Evolutionary conservation across 2,329 filamentous ascomycete species (phyloP), one percentile per base, ranked within the genome.

Genomic region (Ceratocystis colombiana): DNA sequence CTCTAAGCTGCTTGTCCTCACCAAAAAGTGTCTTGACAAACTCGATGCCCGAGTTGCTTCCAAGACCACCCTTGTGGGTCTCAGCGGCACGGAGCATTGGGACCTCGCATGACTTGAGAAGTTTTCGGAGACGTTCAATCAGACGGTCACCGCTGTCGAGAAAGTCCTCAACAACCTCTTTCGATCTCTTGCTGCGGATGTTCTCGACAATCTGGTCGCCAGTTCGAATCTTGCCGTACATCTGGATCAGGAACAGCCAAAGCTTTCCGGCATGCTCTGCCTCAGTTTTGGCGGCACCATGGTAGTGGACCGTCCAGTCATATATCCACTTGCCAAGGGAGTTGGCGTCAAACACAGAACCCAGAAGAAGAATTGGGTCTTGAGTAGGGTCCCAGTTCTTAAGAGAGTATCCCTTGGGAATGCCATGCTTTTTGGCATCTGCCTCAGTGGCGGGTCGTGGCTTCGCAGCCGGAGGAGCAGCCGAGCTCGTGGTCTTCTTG

Each of bases 261-360:
- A 99, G 82, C 73, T 97, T 92, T 71, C 93, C 94, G 1, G 94
- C 92, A 76, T 96, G 87, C 70, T 96, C 91, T 64, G 91, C 85
- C 73, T 96, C 89, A 63, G 91, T 89, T 10, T 88, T 90, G 50
- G 84, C 84, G 15, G 90, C 84, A 46, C 90, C 90, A 71, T 95
- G 87, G 74, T 88, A 87, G 79, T 90, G 96, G 70, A 96, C 90
- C 20, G 94, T 96, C 94, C 94, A 99, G 81, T 97, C 94, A 77
- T 96, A 99, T 73, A 99, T 95, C 94, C 94, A 99, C 78, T 96
- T 96, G 73, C 94, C 94, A 37, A 99, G 82, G 30, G 90, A 96
- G 82, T 97, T 96, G 73, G 93, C 90, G 74, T 97, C 94, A 73
- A 97, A 97, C 66, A 97, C 94, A 73, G 90, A 96, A 63, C 94